These are phyloP conservation scores for Magnusiomyces ingens DNA, from an alignment of 1,139 yeast genomes.

Conservation along the genomic window DNA sequence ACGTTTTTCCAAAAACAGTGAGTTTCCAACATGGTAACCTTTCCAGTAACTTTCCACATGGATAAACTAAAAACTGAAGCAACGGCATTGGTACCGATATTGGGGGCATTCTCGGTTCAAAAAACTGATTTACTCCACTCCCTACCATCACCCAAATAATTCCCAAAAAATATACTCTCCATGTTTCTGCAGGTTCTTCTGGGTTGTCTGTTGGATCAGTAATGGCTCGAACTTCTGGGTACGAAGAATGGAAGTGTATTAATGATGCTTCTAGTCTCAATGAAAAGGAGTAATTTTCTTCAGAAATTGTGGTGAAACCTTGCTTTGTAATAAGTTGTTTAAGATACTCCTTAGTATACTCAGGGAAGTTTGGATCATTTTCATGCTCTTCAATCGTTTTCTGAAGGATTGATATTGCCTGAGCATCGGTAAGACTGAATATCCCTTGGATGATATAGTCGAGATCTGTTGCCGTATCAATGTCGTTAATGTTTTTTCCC, in stretches of 20 bases:
- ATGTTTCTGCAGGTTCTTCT: constrained; percentile 45
- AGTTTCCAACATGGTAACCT: constrained; percentile 45
- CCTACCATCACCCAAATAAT: constrained; percentile 51
- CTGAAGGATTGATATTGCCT: constrained; percentile 32
- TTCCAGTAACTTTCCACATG: constrained; percentile 41
- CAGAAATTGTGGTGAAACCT: constrained; percentile 12
- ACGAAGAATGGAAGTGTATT: constrained; percentile 46
- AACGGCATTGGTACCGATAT: constrained; percentile 43
- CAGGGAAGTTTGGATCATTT: constrained; percentile 47
- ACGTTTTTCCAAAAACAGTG: constrained; percentile 35
- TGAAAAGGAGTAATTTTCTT: constrained; percentile 7
- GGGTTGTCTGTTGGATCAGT: constrained; percentile 50
- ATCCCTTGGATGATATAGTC: constrained; percentile 16
- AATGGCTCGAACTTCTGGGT: constrained; percentile 58
- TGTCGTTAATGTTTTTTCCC: constrained; percentile 14
- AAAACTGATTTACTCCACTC: constrained; percentile 52
- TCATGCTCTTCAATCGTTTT: constrained; percentile 37
- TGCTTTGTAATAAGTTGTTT: constrained; percentile 20
- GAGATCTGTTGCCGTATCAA: constrained; percentile 14
- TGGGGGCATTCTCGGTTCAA: constrained; percentile 49
- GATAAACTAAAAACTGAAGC: constrained; percentile 52
- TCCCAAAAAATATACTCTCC: constrained; percentile 51
- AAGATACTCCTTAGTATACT: constrained; percentile 30
- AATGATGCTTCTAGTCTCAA: constrained; percentile 37
- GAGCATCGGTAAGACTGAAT: constrained; percentile 13